phyloP scores from a whole-genome alignment of 305 asterid species.

The Fraxinus platypoda region DNA sequence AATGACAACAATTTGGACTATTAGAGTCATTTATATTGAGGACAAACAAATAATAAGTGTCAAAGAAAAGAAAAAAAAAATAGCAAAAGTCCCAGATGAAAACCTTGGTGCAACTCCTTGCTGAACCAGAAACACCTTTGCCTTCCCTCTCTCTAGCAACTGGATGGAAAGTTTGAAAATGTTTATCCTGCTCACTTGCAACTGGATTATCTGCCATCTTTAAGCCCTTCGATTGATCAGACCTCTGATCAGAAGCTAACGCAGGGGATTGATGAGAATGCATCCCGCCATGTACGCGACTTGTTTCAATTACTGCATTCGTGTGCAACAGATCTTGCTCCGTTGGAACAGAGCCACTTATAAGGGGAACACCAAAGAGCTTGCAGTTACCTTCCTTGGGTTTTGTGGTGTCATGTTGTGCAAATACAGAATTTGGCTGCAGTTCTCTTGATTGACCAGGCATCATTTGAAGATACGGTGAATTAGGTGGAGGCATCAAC shows the following conservation, averaged over 20 bases:
- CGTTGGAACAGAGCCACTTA: conserved; percentile 33
- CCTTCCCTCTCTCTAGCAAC: conserved; percentile 47
- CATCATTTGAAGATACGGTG: conserved; percentile 52
- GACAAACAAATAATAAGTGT: not conserved
- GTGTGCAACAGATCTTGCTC: conserved; percentile 37
- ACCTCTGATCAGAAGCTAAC: conserved; percentile 26
- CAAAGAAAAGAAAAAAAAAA: not conserved
- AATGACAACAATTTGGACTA: not conserved
- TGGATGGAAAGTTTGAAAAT: conserved; percentile 27
- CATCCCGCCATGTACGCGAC: conserved; percentile 25
- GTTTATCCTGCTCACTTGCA: conserved; percentile 58
- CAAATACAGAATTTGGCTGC: conserved; percentile 40
- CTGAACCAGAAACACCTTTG: conserved; percentile 56
- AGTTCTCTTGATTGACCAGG: conserved; percentile 46
- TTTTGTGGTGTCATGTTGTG: conserved; percentile 41
- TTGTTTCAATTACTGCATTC: conserved; percentile 26
- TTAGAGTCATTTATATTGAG: not conserved
- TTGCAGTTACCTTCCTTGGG: conserved; percentile 76
- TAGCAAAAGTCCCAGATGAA: not conserved
- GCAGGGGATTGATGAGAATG: conserved; percentile 42
- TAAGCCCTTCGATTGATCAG: conserved; percentile 56
- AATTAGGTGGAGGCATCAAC: conserved; percentile 70
- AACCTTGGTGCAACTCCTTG: conserved; percentile 96
- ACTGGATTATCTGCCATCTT: conserved; percentile 49
- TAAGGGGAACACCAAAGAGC: conserved; percentile 82